These are phyloP conservation scores for Avena insularis DNA, from an alignment of 176 grass and related monocot genomes.

Conservation along the genomic window DNA sequence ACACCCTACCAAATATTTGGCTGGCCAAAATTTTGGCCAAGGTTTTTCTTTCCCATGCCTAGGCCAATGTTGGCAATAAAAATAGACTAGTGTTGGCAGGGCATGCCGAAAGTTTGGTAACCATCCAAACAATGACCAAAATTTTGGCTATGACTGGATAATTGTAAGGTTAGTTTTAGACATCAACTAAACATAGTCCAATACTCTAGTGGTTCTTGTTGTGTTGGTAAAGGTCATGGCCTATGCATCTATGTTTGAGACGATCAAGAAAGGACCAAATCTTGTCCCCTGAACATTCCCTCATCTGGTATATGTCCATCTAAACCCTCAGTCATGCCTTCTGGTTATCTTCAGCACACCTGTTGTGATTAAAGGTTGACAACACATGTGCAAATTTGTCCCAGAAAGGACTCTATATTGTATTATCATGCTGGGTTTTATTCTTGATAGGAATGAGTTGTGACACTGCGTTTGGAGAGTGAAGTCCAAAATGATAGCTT, in stretches of 20 bases:
- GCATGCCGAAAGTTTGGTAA: not conserved
- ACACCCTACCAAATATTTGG: conserved; percentile 3
- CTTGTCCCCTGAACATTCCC: not conserved
- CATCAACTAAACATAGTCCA: not conserved
- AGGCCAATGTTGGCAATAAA: not conserved
- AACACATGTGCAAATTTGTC: not conserved
- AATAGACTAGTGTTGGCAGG: not conserved
- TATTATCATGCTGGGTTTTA: not conserved
- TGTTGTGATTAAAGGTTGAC: not conserved
- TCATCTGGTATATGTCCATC: conserved; percentile 3
- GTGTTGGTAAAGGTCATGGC: not conserved
- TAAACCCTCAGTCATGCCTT: not conserved
- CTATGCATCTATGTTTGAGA: not conserved
- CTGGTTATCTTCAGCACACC: not conserved
- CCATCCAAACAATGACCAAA: not conserved
- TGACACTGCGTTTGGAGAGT: not conserved
- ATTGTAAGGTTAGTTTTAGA: not conserved
- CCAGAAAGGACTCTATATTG: not conserved
- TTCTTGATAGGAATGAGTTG: not conserved
- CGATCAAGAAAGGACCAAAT: not conserved
- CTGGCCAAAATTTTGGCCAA: not conserved
- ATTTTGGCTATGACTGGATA: not conserved
- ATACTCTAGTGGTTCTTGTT: not conserved
- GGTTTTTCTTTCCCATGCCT: not conserved
- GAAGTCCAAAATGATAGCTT: not conserved